Percentiles rank a stretch among this genome's conserved stretches.
Conservation (phyloP, 176 grass and related monocot species). For the Carex cristatella region DNA sequence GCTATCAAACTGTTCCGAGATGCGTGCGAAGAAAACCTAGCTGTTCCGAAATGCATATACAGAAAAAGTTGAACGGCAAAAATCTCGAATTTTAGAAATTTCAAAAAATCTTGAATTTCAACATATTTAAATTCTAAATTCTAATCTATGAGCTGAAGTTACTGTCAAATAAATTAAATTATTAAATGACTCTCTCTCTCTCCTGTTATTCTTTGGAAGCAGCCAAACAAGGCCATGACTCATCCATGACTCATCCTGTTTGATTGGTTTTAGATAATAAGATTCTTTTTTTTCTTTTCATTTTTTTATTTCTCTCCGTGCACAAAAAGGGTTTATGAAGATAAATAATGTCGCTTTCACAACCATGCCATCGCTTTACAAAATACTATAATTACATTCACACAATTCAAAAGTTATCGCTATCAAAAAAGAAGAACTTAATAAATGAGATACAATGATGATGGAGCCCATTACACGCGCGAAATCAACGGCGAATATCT, state of each 20-base stretch:
- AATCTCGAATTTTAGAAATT: too few species aligned
- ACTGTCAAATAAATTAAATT: neutral
- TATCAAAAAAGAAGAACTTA: neutral
- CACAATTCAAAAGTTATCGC: neutral
- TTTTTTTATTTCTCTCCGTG: neutral
- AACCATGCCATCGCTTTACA: slow-evolving; percentile 7
- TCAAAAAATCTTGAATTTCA: too few species aligned
- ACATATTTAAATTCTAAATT: too few species aligned
- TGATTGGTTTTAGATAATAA: neutral
- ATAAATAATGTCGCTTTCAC: slow-evolving; percentile 3
- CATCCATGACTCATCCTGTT: neutral
- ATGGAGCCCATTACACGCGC: neutral
- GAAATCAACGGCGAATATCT: neutral
- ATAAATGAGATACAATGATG: neutral
- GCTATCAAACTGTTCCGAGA: too few species aligned
- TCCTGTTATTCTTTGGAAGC: neutral
- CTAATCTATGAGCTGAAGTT: too few species aligned
- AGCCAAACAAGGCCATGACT: neutral
- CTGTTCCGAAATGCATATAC: too few species aligned
- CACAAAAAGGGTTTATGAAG: slow-evolving; percentile 2
- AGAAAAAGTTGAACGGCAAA: too few species aligned
- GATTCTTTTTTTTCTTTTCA: neutral
- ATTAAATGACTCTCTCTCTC: neutral
- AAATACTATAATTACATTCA: slow-evolving; percentile 6
- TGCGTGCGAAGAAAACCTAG: too few species aligned